Evolutionary conservation across 1,284 basidiomycete species (phyloP), one percentile per base, ranked within the genome.

Genomic region (Ustanciosporium gigantosporum): DNA sequence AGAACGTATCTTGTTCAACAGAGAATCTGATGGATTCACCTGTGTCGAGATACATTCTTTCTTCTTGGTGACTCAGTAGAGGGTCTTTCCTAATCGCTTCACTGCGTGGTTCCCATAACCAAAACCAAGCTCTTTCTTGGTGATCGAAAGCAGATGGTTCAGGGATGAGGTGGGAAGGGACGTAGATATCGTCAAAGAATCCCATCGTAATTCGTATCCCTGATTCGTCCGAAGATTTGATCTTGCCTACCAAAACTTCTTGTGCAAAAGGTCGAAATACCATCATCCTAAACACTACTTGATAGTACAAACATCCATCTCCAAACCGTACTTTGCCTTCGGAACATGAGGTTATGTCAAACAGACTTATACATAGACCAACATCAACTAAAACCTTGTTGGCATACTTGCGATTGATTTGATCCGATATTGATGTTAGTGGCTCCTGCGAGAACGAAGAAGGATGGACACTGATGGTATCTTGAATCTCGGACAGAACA

Each of bases 251-350:
- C 17, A 97, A 83, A 2, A 96, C 88, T 78, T 98, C 92, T 2
- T 90, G 89, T 0, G 85, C 81, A 74, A 95, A 95, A 0, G 94
- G 94, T 60, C 91, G 83, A 77, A 96, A 97, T 3, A 97, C 86
- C 35, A 93, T 86, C 72, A 97, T 79, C 35, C 93, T 83, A 77
- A 96, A 95, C 3, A 88, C 84, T n/a, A 89, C 92, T 82, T 90
- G 91, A 78, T 97, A 92, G 86, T 91, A 97, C 72, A 94, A 81
- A 75, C 87, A 87, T 0, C 94, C 94, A 78, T 98, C 94, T 0
- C 93, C 93, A 77, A 94, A 95, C 22, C 91, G 84, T 9, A 97
- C 87, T 60, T 88, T 91, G 2, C 94, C 94, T 73, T 96, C 91
- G 9, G 90, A 87, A 2, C 87, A 88, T 62, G 89, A 85, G 0